A percentile compares a stretch with the other conserved stretches of the same genome.
Evolutionary conservation across 2,329 filamentous ascomycete species (phyloP).

Genomic region (Hortaea werneckii): DNA sequence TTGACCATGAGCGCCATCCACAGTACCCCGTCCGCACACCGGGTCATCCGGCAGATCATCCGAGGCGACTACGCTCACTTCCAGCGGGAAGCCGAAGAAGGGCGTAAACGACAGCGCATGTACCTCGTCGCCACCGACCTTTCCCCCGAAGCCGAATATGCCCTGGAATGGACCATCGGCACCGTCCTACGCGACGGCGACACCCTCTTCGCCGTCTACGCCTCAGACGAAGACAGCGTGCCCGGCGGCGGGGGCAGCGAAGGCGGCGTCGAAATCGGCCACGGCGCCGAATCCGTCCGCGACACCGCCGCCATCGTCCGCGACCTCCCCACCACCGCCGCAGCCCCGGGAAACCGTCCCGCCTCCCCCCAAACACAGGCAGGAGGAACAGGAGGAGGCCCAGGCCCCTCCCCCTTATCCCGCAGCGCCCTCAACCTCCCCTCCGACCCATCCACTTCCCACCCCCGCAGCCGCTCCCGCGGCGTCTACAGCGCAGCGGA

Average conservation of each 20-base stretch:
- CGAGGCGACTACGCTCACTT: constrained; percentile 75
- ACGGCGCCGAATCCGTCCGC: constrained; percentile 64
- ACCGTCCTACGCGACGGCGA: constrained; percentile 91
- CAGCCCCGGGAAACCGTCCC: constrained; percentile 2
- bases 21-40: constrained; percentile 63
- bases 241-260: constrained; percentile 37
- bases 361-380: constrained; percentile 6
- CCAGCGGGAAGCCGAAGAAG: constrained; percentile 66
- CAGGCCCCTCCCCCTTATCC: constrained; percentile 24
- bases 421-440: constrained; percentile 7
- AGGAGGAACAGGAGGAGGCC: not conserved
- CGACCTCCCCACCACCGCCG: constrained; percentile 41
- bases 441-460: constrained; percentile 3
- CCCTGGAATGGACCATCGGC: constrained; percentile 93
- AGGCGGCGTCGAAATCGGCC: constrained; percentile 49
- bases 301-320: constrained; percentile 66
- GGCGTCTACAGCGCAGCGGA: constrained; percentile 46
- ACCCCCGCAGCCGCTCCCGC: constrained; percentile 20
- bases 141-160: constrained; percentile 88
- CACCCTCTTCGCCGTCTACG: constrained; percentile 86
- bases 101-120: constrained; percentile 68
- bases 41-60: constrained; percentile 80
- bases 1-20: constrained; percentile 73
- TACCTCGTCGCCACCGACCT: constrained; percentile 95
- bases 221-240: constrained; percentile 71